Evolutionary conservation across 2,329 filamentous ascomycete genomes (phyloP), one percentile per base, ranked within the genome.

Genomic region (Venturiaceae sp.): DNA sequence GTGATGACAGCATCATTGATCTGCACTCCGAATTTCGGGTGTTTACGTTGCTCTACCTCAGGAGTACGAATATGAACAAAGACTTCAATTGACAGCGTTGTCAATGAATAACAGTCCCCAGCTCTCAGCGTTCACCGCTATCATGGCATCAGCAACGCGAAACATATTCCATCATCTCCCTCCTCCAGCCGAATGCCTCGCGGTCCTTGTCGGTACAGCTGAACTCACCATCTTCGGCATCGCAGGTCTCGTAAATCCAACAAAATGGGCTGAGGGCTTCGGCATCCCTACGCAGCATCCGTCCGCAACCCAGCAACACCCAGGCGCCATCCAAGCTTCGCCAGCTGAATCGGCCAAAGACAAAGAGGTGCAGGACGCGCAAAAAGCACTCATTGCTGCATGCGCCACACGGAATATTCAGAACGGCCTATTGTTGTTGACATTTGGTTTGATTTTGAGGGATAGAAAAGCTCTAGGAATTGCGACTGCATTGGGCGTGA

Each of bases 111-210:
- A 19, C 5, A n/a, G 19, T 6, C 16, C 30, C 26, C 13, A 13
- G 26, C 3, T 50, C n/a, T 14, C 4, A 2, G 19, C 3, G 5
- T 30, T 14, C 26, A 50, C 2, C 44, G 4, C n/a, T 6, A 30
- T n/a, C 52, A 56, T 56, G 53, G 53, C 53, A 14, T 16, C 53
- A 21, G 41, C 36, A 21, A 30, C 47, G 3, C 47, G 55, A 32
- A 60, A 60, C 57, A 39, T 64, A 61, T 66, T 63, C 63, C 57
- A 60, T 58, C 55, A 65, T 64, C 67, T 70, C 47, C 68, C 68
- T 16, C 66, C 66, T 33, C 67, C 68, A 46, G 64, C 67, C 62
- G 68, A 70, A 64, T 66, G 65, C 64, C 66, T 70, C 60, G 68
- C 68, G 21, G 67, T 70, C 63, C 67, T 69, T 53, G 57, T 70